Conservation (phyloP, 2,329 filamentous ascomycete genomes). For the Ophiostoma australiae region DNA sequence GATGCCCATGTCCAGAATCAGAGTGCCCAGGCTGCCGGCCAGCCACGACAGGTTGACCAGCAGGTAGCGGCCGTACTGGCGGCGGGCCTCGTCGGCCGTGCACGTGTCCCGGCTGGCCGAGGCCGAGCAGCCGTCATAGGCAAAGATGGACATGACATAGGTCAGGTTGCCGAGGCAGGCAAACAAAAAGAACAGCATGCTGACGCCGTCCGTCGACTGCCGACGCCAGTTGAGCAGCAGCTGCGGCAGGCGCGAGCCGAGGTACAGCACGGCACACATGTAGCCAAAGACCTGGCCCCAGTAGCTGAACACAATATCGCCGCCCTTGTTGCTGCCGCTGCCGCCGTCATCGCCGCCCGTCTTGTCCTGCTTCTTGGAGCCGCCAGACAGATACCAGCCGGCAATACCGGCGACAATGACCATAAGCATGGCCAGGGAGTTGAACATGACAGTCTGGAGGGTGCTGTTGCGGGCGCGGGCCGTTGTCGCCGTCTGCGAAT, state of each 20-base stretch:
- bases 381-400: slow-evolving; percentile 74
- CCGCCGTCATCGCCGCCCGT: neutral
- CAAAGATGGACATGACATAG: slow-evolving; percentile 86
- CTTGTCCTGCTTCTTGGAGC: slow-evolving; percentile 40
- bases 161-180: slow-evolving; percentile 93
- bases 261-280: slow-evolving; percentile 82
- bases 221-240: slow-evolving; percentile 86
- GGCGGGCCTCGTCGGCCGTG: slow-evolving; percentile 56
- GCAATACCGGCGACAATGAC: slow-evolving; percentile 77
- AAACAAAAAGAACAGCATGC: slow-evolving; percentile 92
- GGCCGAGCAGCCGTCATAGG: slow-evolving; percentile 57
- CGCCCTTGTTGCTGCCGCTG: neutral
- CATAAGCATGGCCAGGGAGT: slow-evolving; percentile 68
- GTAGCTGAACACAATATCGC: slow-evolving; percentile 60
- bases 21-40: slow-evolving; percentile 79
- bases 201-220: slow-evolving; percentile 89
- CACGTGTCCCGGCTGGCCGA: slow-evolving; percentile 45
- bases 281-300: slow-evolving; percentile 91
- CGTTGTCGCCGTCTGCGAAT: slow-evolving; percentile 27
- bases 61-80: slow-evolving; percentile 74
- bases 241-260: slow-evolving; percentile 84
- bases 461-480: slow-evolving; percentile 41
- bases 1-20: slow-evolving; percentile 78
- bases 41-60: slow-evolving; percentile 89
- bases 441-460: slow-evolving; percentile 63